phyloP scores from a whole-genome alignment of 345 rosid species.

The Mallotus nudiflorus region DNA sequence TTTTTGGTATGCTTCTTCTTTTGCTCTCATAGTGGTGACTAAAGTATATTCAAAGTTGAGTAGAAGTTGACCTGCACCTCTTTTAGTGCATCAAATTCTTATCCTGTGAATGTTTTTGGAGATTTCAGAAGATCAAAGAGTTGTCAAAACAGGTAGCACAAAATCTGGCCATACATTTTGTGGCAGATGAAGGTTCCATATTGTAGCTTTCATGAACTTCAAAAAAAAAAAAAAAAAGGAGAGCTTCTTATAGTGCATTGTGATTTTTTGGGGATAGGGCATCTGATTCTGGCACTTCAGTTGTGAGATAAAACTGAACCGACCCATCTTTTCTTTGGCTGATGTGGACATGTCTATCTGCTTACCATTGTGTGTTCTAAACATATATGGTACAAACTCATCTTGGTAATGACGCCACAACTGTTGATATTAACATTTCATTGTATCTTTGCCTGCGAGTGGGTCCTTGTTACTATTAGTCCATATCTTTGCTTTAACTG shows the following conservation, averaged over 20 bases:
- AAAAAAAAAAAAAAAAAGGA: no score
- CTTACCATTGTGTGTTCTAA: not conserved
- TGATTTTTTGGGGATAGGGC: constrained; percentile 7
- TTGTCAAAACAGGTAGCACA: constrained; percentile 21
- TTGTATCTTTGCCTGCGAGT: not conserved
- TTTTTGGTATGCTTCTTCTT: no score
- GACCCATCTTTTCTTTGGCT: not conserved
- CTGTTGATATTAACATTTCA: not conserved
- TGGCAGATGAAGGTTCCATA: constrained; percentile 26
- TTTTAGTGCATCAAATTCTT: constrained; percentile 19
- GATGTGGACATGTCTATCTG: not conserved
- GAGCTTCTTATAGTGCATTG: constrained; percentile 22
- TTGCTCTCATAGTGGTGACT: constrained; percentile 30
- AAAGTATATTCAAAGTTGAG: constrained; percentile 4
- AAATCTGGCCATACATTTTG: constrained; percentile 22
- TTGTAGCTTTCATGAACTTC: not conserved
- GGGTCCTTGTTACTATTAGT: not conserved
- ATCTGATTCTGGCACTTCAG: constrained; percentile 19
- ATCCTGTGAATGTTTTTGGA: constrained; percentile 19
- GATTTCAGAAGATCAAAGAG: constrained; percentile 37
- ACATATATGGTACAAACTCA: not conserved
- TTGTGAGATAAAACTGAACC: not conserved
- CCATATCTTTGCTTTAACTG: not conserved
- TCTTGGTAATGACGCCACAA: not conserved
- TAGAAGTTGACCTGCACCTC: not conserved